These are phyloP conservation scores for Calcarisporium arbuscula DNA, from an alignment of 2,329 filamentous ascomycete species.

Conservation along the genomic window DNA sequence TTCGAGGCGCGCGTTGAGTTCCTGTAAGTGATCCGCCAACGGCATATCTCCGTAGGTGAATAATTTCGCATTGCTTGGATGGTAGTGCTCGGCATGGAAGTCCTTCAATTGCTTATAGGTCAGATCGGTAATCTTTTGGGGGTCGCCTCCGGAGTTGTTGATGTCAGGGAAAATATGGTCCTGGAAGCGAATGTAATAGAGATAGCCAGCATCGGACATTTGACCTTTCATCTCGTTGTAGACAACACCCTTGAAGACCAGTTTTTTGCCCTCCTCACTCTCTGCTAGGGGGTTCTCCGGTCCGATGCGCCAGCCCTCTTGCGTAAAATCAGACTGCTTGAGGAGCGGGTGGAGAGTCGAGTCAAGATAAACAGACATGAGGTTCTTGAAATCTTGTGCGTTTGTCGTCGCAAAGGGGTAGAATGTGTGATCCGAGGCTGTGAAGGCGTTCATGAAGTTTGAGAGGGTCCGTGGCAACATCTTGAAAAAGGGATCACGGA, in stretches of 20 bases:
- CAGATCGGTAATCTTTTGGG: slow-evolving; percentile 90
- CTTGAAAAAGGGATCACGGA: slow-evolving; percentile 98
- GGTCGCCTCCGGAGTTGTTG: slow-evolving; percentile 95
- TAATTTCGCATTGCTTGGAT: slow-evolving; percentile 94
- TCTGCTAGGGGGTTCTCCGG: slow-evolving; percentile 74
- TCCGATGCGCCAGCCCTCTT: slow-evolving; percentile 95
- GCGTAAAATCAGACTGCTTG: slow-evolving; percentile 85
- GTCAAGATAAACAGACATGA: slow-evolving; percentile 95
- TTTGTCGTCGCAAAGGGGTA: slow-evolving; percentile 99
- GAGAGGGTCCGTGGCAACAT: slow-evolving; percentile 98
- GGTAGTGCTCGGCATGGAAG: slow-evolving; percentile 91
- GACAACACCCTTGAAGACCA: slow-evolving; percentile 95
- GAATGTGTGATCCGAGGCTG: slow-evolving; percentile 90
- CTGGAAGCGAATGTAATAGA: slow-evolving; percentile 93
- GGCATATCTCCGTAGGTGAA: slow-evolving; percentile 95
- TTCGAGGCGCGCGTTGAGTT: slow-evolving; percentile 68
- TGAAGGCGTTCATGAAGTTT: slow-evolving; percentile 99
- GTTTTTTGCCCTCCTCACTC: slow-evolving; percentile 52
- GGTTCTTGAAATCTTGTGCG: slow-evolving; percentile 86
- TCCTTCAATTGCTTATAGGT: slow-evolving; percentile 83
- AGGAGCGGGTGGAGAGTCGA: slow-evolving; percentile 85
- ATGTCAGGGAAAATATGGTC: slow-evolving; percentile 91
- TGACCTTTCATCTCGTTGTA: slow-evolving; percentile 99
- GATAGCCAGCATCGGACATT: slow-evolving; percentile 93
- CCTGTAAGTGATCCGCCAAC: slow-evolving; percentile 69